Base-by-base conservation (phyloP, 176 grass and related monocot species). In the Oryza rufipogon region DNA sequence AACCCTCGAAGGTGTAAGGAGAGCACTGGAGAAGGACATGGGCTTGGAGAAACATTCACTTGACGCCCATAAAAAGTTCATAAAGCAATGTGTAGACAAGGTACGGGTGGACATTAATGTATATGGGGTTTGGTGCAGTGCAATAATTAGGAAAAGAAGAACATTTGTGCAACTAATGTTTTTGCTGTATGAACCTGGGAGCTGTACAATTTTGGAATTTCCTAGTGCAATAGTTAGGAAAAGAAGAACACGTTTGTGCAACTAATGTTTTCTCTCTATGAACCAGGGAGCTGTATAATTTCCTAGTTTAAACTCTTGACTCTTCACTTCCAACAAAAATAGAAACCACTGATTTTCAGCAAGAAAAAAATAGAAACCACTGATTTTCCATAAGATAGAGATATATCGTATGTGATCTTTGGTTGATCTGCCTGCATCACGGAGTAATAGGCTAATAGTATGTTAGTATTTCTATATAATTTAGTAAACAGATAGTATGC, bases 1-100 rank as follows among this genome's bases (percentile, higher is more conserved):
- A 78, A 98, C 96, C 69, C 91, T 98, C 22, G 96, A 94, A 96
- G 96, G 96, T 46, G 91, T 93, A 74, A 83, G 93, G 83, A 93
- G 96, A 91, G 84, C 77, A 77, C 39, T 98, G 80, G 96, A 98
- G 76, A 84, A 96, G 41, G 93, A 98, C 75, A 71, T 96, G 75
- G 83, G 81, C 47, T 87, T 96, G 91, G 87, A 87, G 65, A 87
- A 12, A 76, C 89, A 90, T 68, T 98, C 93, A 66, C 89, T 96
- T 49, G 96, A 98, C 90, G 74, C 81, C 52, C 87, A 98, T 70
- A 96, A 98, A 75, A 88, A 92, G 32, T 92, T 96, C 68, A 88
- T 98, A 83, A 98, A 90, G 70, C 86, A 87, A 68, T 98, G 93
- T 79, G 79, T 98, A 54, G 89, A 98, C 65, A 91, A 96, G 93